Evolutionary conservation across 208 protist genomes (phyloP), one percentile per base, ranked within the genome.

Genomic region (Acanthamoeba triangularis): DNA sequence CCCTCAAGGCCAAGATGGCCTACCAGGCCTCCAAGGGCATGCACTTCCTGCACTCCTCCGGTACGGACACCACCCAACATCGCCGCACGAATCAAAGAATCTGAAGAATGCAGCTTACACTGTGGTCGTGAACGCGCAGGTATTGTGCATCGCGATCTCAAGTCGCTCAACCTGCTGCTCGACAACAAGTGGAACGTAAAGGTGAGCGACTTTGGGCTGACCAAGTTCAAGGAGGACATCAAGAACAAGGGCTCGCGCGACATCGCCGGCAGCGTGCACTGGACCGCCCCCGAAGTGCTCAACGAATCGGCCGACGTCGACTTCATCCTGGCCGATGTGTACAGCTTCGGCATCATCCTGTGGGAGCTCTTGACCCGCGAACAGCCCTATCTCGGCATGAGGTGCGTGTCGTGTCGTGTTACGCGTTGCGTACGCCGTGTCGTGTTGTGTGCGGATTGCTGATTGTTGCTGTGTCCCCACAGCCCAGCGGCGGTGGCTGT

Each of bases 271-370:
- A 90, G 82, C 44, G 37, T 90, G 16, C 37, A 49, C 54, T 90
- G 82, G 82, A 90, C 82, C 8, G 82, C 82, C 8, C 82, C 82
- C 52, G 82, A 90, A 16, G 82, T 90, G n/a, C 82, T 94, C 20
- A 41, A 47, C 25, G 61, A 94, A 25, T 28, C 74, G 20, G 41
- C 74, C 44, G 74, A 82, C 44, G 74, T 82, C 14, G 74, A 82
- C 11, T 82, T 54, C 74, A 90, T 65, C 37, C 23, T 63, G 54
- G 28, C 82, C 13, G 82, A 90, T 8, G 82, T 90, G 10, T 90
- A 90, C 82, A 47, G 23, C 18, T 63, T 90, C 23, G 74, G 74
- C 28, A 82, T 82, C 74, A 82, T 82, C 23, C 35, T 82, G 74
- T 82, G 74, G 74, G 74, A 82, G 44, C 74, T 82, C 41, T 20